phyloP scores from a whole-genome alignment of 2,329 filamentous ascomycete genomes.

The Botryotinia globosa region DNA sequence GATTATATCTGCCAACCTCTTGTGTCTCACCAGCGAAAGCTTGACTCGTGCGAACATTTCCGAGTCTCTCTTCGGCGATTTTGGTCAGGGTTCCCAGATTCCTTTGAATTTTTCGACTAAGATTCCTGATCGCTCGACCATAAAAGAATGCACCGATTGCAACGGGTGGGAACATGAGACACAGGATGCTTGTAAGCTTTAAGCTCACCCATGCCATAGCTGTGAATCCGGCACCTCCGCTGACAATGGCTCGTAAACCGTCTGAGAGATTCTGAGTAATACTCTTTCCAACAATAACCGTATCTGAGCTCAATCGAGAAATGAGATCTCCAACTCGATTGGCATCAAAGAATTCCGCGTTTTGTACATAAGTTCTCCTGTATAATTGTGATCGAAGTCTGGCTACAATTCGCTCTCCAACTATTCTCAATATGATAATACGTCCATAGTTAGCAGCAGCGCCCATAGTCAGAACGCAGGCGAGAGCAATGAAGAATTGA shows the following conservation, averaged over 20 bases:
- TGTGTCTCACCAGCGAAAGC: constrained; percentile 92
- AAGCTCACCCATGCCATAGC: constrained; percentile 97
- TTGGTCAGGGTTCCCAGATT: constrained; percentile 91
- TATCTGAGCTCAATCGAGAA: constrained; percentile 91
- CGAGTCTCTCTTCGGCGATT: constrained; percentile 95
- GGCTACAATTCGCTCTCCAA: constrained; percentile 92
- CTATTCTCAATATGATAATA: constrained; percentile 87
- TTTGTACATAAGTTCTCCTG: constrained; percentile 89
- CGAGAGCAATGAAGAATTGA: constrained; percentile 86
- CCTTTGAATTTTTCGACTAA: constrained; percentile 90
- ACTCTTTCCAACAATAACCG: constrained; percentile 96
- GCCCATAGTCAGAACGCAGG: constrained; percentile 72
- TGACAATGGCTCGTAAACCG: constrained; percentile 86
- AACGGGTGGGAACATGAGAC: constrained; percentile 85
- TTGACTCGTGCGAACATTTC: constrained; percentile 94
- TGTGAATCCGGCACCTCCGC: constrained; percentile 81
- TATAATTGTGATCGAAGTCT: constrained; percentile 87
- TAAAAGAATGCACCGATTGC: constrained; percentile 90
- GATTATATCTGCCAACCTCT: constrained; percentile 88
- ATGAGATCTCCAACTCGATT: constrained; percentile 96
- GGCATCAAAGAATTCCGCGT: constrained; percentile 98
- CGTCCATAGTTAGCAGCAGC: constrained; percentile 90
- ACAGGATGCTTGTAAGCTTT: constrained; percentile 81
- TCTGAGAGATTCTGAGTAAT: constrained; percentile 98
- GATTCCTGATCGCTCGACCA: constrained; percentile 79